Evolutionary conservation across 2,329 filamentous ascomycete species (phyloP).

Genomic region (Trichophaea hybrida): DNA sequence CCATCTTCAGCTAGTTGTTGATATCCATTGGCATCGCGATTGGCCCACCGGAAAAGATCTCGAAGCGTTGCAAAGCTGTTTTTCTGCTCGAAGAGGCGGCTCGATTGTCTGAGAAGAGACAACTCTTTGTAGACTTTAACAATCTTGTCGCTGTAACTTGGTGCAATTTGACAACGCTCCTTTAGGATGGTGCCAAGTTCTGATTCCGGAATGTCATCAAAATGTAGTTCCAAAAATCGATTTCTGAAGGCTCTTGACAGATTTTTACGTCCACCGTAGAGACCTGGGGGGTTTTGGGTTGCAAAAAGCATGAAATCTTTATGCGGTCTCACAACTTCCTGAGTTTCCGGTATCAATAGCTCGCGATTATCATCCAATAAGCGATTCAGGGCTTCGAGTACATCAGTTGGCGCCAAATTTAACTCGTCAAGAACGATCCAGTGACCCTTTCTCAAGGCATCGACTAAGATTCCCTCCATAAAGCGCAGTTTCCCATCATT

Average conservation of each 20-base stretch:
- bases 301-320: slow-evolving; percentile 96
- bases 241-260: slow-evolving; percentile 92
- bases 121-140: slow-evolving; percentile 89
- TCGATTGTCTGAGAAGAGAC: slow-evolving; percentile 76
- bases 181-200: slow-evolving; percentile 87
- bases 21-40: slow-evolving; percentile 67
- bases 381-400: slow-evolving; percentile 88
- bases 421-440: slow-evolving; percentile 98
- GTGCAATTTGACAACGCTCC: slow-evolving; percentile 73
- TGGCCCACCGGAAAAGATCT: slow-evolving; percentile 91
- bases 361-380: slow-evolving; percentile 93
- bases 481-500: slow-evolving; percentile 73
- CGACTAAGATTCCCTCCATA: slow-evolving; percentile 84
- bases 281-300: slow-evolving; percentile 87
- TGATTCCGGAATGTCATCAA: slow-evolving; percentile 91
- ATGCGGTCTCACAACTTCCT: slow-evolving; percentile 82
- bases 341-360: slow-evolving; percentile 87
- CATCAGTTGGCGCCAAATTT: slow-evolving; percentile 91
- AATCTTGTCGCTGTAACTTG: slow-evolving; percentile 80
- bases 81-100: slow-evolving; percentile 86
- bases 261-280: slow-evolving; percentile 89
- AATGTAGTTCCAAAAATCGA: slow-evolving; percentile 90
- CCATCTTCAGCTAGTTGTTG: slow-evolving; percentile 84
- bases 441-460: slow-evolving; percentile 79
- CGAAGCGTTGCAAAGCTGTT: slow-evolving; percentile 91